Base-by-base conservation (phyloP, 2,329 filamentous ascomycete species). In the Hyphodiscus sp. region DNA sequence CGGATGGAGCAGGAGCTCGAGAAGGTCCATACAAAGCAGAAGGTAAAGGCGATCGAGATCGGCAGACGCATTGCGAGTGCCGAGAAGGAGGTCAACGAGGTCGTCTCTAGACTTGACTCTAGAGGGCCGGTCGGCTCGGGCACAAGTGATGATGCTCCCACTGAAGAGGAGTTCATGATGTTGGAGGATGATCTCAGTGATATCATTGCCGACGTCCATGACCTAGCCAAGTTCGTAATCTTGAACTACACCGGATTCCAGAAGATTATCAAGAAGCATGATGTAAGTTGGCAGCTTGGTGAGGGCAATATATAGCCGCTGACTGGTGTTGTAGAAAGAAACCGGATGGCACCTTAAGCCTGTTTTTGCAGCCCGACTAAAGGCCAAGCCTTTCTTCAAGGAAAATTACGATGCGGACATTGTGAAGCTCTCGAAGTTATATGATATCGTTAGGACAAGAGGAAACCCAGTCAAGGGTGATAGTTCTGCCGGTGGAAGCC, bases 211-310 rank as follows among this genome's bases (percentile, higher is more conserved):
- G 92, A 99, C 67, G 94, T 99, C 20, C 92, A 99, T 72, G 94
- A 99, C 67, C 79, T 99, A 56, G 91, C 94, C 70, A 97, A 97
- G 74, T 99, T 96, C 70, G 95, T 95, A 7, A 92, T 96, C 74
- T 76, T 99, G 68, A 99, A 99, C 74, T 99, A 99, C 69, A 97
- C 92, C 0, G 94, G 94, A 5, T 99, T 99, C 70, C 95, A 96
- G 76, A 99, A 99, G 78, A 99, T 99, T 60, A 96, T 99, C 73
- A 99, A 99, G 79, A 99, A 99, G 78, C 94, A 99, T 71, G 94
- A 96, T 74, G 89, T 92, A 72, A 63, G 87, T 75, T 48, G 20
- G 11, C 11, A 13, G 33, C 20, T 33, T 33, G 18, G 10, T 8
- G 16, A 20, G n/a, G 16, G 13, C 11, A 23, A 45, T 10, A n/a